Conservation (phyloP, 106 monocot species). For the Phalaenopsis equestris region DNA sequence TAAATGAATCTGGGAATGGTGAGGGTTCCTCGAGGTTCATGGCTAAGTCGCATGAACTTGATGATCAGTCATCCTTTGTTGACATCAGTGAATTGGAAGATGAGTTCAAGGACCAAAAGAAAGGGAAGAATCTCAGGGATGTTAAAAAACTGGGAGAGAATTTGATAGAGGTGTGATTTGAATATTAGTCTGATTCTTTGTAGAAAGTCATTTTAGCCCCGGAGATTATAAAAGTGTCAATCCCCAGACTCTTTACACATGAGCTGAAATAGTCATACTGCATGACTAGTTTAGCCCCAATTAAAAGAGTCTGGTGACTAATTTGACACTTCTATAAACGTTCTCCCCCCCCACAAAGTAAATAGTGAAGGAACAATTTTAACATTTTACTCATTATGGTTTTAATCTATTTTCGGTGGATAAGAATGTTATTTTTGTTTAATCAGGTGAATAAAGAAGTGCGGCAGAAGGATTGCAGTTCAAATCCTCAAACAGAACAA, state of each 20-base stretch:
- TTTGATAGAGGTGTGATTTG: not conserved
- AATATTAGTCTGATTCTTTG: too few relatives aligned
- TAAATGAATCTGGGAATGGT: constrained; percentile 14
- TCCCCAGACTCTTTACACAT: too few relatives aligned
- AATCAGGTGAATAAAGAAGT: constrained; percentile 6
- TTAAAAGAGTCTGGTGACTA: too few relatives aligned
- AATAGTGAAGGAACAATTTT: too few relatives aligned
- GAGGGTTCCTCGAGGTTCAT: constrained; percentile 16
- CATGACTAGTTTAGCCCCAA: too few relatives aligned
- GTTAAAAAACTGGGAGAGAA: not conserved
- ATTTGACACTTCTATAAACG: too few relatives aligned
- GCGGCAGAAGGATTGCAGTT: not conserved
- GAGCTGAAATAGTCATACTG: too few relatives aligned
- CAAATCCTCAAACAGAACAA: constrained; percentile 1
- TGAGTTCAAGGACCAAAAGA: constrained; percentile 59
- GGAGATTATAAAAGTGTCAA: too few relatives aligned
- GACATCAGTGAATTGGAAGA: constrained; percentile 77
- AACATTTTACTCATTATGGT: not conserved
- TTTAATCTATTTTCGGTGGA: not conserved
- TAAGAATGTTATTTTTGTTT: not conserved
- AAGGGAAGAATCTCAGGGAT: constrained; percentile 18
- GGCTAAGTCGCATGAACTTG: constrained; percentile 10
- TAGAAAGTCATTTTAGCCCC: too few relatives aligned
- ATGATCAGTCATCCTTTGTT: constrained; percentile 30
- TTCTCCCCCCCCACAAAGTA: too few relatives aligned